Percentiles rank a stretch among this genome's conserved stretches.
These are phyloP conservation scores for Phytophthora sp. DNA, from an alignment of 352 stramenopile species.

Conservation along the genomic window DNA sequence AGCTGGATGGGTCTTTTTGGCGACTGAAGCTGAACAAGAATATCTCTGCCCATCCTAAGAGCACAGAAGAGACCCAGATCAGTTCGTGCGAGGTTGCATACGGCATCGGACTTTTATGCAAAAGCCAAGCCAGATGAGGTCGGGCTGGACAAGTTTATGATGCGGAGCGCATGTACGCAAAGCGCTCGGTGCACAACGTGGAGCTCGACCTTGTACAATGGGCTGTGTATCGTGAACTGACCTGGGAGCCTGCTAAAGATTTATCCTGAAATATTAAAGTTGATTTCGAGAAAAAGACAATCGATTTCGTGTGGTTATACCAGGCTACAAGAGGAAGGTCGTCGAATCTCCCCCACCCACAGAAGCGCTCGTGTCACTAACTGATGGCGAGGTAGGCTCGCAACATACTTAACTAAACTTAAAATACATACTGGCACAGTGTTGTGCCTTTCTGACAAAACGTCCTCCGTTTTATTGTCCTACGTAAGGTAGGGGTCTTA, in stretches of 20 bases:
- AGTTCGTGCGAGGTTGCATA: not conserved
- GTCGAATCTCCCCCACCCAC: not conserved
- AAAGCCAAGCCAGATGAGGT: not conserved
- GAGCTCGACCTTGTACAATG: slow-evolving; percentile 15
- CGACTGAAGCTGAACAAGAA: not conserved
- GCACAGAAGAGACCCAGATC: not conserved
- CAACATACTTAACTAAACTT: not conserved
- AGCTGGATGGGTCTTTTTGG: not conserved
- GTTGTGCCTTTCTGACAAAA: too few relatives aligned
- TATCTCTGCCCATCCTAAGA: not conserved
- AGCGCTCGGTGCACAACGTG: slow-evolving; percentile 3
- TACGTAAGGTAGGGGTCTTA: too few relatives aligned
- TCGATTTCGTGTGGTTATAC: slow-evolving; percentile 9
- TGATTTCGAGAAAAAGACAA: not conserved
- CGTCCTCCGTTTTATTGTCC: too few relatives aligned
- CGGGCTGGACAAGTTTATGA: not conserved
- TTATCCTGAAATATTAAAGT: slow-evolving; percentile 4
- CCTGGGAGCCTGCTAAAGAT: slow-evolving; percentile 9
- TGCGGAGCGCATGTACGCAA: slow-evolving; percentile 1
- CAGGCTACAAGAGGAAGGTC: slow-evolving; percentile 9
- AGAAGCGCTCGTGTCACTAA: not conserved
- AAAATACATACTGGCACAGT: not conserved
- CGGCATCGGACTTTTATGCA: not conserved
- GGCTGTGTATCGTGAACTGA: not conserved
- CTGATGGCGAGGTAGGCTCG: not conserved